A percentile compares a stretch with the other conserved stretches of the same genome.
Conservation (phyloP, 805 yeast species). For the Kazachstania psychrophila region DNA sequence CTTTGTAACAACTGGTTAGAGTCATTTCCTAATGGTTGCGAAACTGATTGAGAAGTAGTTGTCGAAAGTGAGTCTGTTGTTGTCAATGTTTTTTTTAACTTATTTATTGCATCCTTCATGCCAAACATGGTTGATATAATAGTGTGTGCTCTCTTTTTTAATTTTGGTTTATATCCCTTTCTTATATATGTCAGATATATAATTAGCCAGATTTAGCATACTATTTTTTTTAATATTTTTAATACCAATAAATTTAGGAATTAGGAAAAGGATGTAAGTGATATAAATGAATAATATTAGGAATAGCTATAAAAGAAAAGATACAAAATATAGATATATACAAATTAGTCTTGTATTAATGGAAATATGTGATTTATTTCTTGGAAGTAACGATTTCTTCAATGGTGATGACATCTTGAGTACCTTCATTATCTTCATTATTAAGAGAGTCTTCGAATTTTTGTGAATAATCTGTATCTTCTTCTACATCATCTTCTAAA, state of each 20-base stretch:
- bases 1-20: background rate
- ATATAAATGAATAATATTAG: too few species aligned
- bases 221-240: too few species aligned
- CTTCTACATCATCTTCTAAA: slow-evolving; percentile 17
- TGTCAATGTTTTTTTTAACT: slow-evolving; percentile 10
- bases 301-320: too few species aligned
- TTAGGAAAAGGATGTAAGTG: too few species aligned
- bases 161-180: background rate
- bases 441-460: background rate
- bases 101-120: slow-evolving; percentile 13
- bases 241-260: too few species aligned
- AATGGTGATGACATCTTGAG: background rate
- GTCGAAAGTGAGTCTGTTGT: slow-evolving; percentile 2
- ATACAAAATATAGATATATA: too few species aligned
- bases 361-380: background rate
- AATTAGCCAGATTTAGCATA: too few species aligned
- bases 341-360: too few species aligned
- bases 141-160: background rate
- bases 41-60: background rate
- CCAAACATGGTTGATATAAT: slow-evolving; percentile 9
- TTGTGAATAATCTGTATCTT: background rate
- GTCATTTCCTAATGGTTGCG: background rate
- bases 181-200: background rate
- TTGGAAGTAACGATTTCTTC: background rate
- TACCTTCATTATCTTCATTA: too few species aligned